phyloP scores from a whole-genome alignment of 768 basidiomycete genomes.

The Pulveroboletus frians region DNA sequence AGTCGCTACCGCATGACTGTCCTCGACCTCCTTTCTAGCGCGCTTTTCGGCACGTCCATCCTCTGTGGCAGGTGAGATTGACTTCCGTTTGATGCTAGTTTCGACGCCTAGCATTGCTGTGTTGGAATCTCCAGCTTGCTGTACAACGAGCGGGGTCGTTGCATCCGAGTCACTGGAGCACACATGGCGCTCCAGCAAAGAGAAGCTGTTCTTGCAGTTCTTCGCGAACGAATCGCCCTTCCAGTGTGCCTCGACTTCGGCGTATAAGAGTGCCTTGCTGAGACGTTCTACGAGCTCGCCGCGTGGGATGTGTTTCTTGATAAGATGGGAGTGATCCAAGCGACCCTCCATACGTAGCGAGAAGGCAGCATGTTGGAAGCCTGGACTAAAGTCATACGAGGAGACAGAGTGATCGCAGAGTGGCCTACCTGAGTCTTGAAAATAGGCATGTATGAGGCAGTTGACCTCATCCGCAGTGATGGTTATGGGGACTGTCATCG shows the following conservation, averaged over 20 bases:
- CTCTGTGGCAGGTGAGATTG: conserved; percentile 37
- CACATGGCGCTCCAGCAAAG: conserved; percentile 67
- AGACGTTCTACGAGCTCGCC: conserved; percentile 80
- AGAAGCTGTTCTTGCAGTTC: conserved; percentile 67
- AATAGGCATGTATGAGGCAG: conserved; percentile 78
- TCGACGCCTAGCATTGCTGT: conserved; percentile 14
- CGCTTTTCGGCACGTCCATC: conserved; percentile 62
- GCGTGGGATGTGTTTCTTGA: conserved; percentile 69
- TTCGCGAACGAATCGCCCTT: conserved; percentile 53
- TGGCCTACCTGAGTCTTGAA: conserved; percentile 70
- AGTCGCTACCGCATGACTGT: conserved; percentile 32
- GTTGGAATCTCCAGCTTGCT: conserved; percentile 13
- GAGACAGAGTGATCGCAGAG: neutral
- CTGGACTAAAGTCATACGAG: conserved; percentile 33
- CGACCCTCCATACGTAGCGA: conserved; percentile 70
- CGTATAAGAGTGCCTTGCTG: conserved; percentile 72
- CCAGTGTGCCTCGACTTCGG: conserved; percentile 83
- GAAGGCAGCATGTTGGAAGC: conserved; percentile 79
- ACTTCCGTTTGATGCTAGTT: conserved; percentile 46
- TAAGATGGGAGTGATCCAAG: conserved; percentile 63
- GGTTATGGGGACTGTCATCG: conserved; percentile 44
- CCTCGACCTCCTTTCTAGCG: conserved; percentile 46
- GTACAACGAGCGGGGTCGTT: conserved; percentile 11
- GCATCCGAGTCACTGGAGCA: conserved; percentile 52
- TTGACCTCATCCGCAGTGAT: conserved; percentile 83